phyloP scores from a whole-genome alignment of 805 yeast genomes.

The Wickerhamomyces silvicola region DNA sequence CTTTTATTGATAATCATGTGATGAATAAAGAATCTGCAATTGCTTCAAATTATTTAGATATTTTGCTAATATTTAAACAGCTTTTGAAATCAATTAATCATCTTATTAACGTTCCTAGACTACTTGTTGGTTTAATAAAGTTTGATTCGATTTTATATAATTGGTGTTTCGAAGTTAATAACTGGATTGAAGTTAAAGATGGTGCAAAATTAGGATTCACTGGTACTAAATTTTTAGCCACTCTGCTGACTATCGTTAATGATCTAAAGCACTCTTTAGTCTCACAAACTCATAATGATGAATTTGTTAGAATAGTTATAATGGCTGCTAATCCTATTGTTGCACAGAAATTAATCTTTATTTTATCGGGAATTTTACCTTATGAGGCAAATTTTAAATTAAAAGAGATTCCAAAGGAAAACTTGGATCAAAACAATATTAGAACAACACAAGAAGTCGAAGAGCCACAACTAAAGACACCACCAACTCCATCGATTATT shows the following conservation, averaged over 20 bases:
- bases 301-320: conserved; percentile 43
- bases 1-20: conserved; percentile 19
- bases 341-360: conserved; percentile 51
- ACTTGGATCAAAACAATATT: conserved; percentile 1
- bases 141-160: conserved; percentile 23
- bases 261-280: conserved; percentile 11
- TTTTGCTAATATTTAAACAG: conserved; percentile 22
- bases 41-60: conserved; percentile 16
- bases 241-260: conserved; percentile 15
- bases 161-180: conserved; percentile 34
- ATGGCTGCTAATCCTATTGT: conserved; percentile 56
- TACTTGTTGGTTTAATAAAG: conserved; percentile 27
- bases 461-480: conserved; percentile 6
- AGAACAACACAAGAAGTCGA: neutral
- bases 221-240: conserved; percentile 19
- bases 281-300: conserved; percentile 9
- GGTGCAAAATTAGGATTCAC: conserved; percentile 25
- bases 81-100: conserved; percentile 26
- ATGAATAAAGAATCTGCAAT: conserved; percentile 2
- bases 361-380: conserved; percentile 44
- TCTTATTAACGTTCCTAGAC: conserved; percentile 28
- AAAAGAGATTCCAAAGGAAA: conserved; percentile 6
- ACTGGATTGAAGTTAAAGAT: conserved; percentile 38
- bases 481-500: conserved; percentile 21
- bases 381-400: conserved; percentile 21